Evolutionary conservation across 2,329 filamentous ascomycete genomes (phyloP).

Genomic region (Paecilomyces fulvus): DNA sequence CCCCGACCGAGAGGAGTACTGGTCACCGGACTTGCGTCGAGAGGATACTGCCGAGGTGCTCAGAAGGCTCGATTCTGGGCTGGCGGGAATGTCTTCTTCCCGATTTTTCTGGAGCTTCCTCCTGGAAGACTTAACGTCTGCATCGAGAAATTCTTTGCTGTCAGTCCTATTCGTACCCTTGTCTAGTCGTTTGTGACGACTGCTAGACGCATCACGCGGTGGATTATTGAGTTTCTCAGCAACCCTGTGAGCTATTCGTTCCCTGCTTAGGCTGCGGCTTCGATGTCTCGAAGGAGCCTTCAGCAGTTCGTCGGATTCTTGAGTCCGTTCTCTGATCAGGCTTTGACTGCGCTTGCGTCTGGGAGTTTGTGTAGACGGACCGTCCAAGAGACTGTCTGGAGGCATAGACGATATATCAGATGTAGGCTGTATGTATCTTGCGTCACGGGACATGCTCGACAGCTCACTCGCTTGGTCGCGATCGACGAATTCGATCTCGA

Average conservation of each 20-base stretch:
- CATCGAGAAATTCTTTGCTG: slow-evolving; percentile 37
- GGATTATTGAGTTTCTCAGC: slow-evolving; percentile 56
- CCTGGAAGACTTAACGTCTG: slow-evolving; percentile 39
- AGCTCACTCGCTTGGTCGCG: slow-evolving; percentile 59
- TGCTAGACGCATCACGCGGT: slow-evolving; percentile 37
- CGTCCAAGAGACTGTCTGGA: slow-evolving; percentile 61
- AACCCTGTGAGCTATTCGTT: slow-evolving; percentile 59
- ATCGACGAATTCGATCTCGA: slow-evolving; percentile 81
- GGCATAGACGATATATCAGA: slow-evolving; percentile 85
- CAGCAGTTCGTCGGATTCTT: slow-evolving; percentile 38
- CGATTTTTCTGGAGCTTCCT: slow-evolving; percentile 43
- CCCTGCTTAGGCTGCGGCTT: slow-evolving; percentile 57
- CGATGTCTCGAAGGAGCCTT: slow-evolving; percentile 51
- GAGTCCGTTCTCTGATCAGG: slow-evolving; percentile 32
- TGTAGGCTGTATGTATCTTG: slow-evolving; percentile 57
- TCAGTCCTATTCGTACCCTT: slow-evolving; percentile 39
- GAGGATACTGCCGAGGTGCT: slow-evolving; percentile 47
- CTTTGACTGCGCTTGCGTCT: slow-evolving; percentile 45
- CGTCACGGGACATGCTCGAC: slow-evolving; percentile 49
- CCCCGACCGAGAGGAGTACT: slow-evolving; percentile 51
- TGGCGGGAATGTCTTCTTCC: slow-evolving; percentile 46
- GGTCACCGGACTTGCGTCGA: slow-evolving; percentile 48
- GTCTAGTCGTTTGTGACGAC: slow-evolving; percentile 33
- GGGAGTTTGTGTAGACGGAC: slow-evolving; percentile 24
- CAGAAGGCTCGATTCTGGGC: slow-evolving; percentile 54